A percentile compares a stretch with the other conserved stretches of the same genome.
phyloP scores from a whole-genome alignment of 352 stramenopile species.

The Phytophthora podocarpi region DNA sequence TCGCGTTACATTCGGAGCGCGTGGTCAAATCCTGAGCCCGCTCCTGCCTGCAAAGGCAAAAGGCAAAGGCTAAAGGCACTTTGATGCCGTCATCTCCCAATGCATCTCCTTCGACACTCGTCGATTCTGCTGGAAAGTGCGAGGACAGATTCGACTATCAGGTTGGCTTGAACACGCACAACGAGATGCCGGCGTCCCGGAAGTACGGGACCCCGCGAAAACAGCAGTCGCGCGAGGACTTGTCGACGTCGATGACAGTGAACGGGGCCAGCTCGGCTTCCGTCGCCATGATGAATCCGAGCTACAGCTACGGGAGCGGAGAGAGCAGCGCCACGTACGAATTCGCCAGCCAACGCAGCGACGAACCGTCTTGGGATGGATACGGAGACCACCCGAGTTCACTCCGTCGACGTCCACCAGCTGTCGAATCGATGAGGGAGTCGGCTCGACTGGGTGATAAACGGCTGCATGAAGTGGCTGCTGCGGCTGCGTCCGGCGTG shows the following conservation, averaged over 20 bases:
- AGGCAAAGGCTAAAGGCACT: constrained; percentile 8
- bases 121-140: constrained; percentile 4
- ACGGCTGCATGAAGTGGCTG: constrained; percentile 40
- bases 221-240: constrained; percentile 8
- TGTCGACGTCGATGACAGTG: constrained; percentile 14
- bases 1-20: constrained; percentile 32
- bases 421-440: constrained; percentile 19
- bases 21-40: constrained; percentile 27
- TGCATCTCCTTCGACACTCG: background rate
- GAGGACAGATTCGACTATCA: background rate
- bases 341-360: constrained; percentile 18
- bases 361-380: constrained; percentile 22
- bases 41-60: constrained; percentile 11
- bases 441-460: constrained; percentile 45
- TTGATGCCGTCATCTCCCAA: constrained; percentile 22
- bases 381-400: constrained; percentile 18
- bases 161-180: background rate
- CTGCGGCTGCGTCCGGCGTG: constrained; percentile 27
- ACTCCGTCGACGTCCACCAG: constrained; percentile 4
- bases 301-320: constrained; percentile 32
- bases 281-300: constrained; percentile 29
- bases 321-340: constrained; percentile 31
- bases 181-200: constrained; percentile 15
- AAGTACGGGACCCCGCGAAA: constrained; percentile 12
- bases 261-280: constrained; percentile 21